A percentile compares a stretch with the other conserved stretches of the same genome.
These are phyloP conservation scores for Diaporthe citri DNA, from an alignment of 2,329 filamentous ascomycete genomes.

Conservation along the genomic window DNA sequence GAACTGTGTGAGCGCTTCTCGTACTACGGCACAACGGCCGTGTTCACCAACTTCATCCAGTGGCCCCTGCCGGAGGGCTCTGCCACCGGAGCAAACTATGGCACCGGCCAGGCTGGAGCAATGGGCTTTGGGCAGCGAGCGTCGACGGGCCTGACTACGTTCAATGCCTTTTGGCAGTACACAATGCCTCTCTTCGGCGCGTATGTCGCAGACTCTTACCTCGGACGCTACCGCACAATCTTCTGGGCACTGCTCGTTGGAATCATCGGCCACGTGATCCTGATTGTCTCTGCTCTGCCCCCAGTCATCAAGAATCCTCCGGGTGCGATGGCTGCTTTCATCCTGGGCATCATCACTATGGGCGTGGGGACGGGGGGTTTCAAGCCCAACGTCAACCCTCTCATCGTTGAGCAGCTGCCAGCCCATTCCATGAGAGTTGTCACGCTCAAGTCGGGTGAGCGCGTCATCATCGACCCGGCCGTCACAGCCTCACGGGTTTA, in stretches of 20 bases:
- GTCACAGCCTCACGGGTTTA: conserved; percentile 74
- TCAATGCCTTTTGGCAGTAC: conserved; percentile 71
- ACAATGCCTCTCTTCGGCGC: conserved; percentile 59
- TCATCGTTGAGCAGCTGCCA: conserved; percentile 75
- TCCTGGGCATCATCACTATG: conserved; percentile 66
- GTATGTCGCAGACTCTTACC: conserved; percentile 66
- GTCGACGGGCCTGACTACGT: conserved; percentile 47
- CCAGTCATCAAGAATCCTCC: conserved; percentile 6
- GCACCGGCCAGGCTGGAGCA: conserved; percentile 61
- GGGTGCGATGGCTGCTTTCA: conserved; percentile 59
- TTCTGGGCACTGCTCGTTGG: conserved; percentile 71
- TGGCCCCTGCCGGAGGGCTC: conserved; percentile 67
- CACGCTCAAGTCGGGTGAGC: conserved; percentile 67
- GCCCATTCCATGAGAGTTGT: conserved; percentile 67
- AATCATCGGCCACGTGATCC: conserved; percentile 74
- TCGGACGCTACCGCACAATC: conserved; percentile 79
- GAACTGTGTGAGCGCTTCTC: conserved; percentile 80
- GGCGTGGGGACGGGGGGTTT: conserved; percentile 79
- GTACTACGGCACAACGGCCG: conserved; percentile 76
- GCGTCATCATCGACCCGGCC: conserved; percentile 74
- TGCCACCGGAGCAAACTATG: conserved; percentile 60
- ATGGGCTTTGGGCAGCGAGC: conserved; percentile 60
- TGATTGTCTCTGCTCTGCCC: conserved; percentile 49
- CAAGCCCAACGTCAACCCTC: conserved; percentile 78
- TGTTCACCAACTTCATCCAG: conserved; percentile 75